Evolutionary conservation across 2,329 filamentous ascomycete genomes (phyloP).

Genomic region (Ceratocystis huliohia): DNA sequence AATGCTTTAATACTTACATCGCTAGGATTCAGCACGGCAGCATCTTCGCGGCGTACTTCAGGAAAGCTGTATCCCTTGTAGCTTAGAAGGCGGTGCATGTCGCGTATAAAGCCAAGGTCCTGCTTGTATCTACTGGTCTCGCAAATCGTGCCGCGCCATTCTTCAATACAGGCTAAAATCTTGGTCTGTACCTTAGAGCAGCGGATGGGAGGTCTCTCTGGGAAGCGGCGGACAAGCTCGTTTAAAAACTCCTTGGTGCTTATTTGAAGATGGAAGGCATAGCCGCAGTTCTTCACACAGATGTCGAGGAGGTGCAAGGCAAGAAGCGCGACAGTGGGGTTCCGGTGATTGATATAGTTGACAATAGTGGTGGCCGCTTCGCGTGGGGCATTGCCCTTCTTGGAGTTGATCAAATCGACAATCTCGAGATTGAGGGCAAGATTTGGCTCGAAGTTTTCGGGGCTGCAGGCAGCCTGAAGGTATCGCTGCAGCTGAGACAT

Average conservation of each 20-base stretch:
- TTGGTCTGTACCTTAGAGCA: conserved; percentile 76
- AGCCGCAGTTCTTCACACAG: conserved; percentile 98
- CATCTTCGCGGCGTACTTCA: conserved; percentile 82
- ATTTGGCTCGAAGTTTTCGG: conserved; percentile 96
- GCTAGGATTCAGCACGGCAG: conserved; percentile 88
- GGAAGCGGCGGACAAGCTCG: conserved; percentile 90
- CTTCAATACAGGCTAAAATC: conserved; percentile 92
- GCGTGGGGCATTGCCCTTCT: conserved; percentile 89
- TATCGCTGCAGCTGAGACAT: conserved; percentile 86
- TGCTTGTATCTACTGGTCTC: conserved; percentile 96
- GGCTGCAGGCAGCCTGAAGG: conserved; percentile 91
- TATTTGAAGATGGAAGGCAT: conserved; percentile 96
- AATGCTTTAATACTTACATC: conserved; percentile 51
- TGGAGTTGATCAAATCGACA: conserved; percentile 87
- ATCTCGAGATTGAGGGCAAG: conserved; percentile 94
- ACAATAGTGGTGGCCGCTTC: conserved; percentile 91
- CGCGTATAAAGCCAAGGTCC: conserved; percentile 86
- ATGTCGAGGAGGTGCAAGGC: conserved; percentile 91
- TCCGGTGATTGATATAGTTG: conserved; percentile 89
- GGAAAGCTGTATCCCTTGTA: conserved; percentile 98
- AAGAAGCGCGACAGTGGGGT: conserved; percentile 84
- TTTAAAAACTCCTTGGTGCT: conserved; percentile 98
- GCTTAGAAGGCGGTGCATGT: conserved; percentile 91
- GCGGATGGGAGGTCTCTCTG: conserved; percentile 79
- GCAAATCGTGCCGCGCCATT: conserved; percentile 97